Evolutionary conservation across 495 filamentous ascomycete species (phyloP), one percentile per base, ranked within the genome.

Genomic region (Penicillium manginii): DNA sequence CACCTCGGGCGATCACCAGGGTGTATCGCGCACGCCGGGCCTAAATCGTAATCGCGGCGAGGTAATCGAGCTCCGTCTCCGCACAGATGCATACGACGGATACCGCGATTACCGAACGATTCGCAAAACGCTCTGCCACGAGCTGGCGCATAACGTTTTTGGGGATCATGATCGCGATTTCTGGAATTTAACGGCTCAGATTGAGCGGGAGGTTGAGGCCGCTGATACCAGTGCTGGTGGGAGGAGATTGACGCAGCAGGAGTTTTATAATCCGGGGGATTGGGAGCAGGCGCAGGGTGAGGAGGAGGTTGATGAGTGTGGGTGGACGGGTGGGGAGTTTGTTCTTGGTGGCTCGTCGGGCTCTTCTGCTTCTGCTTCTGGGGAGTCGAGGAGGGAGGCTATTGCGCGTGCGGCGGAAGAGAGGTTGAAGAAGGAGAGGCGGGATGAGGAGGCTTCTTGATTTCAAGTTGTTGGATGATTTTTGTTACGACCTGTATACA

Each of bases 11-110:
- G 87, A 92, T 8, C 45, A 47, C 45, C 45, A 47, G 14, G 45
- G 45, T 8, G 45, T 47, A 62, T 87, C 85, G 46, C 86, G 91
- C 42, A 96, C 89, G 33, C 76, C 98, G 3, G 94, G 94, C 0
- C 74, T 97, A 32, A 98, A 98, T 67, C 79, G 92, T 12, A 97
- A 97, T 67, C 75, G 79, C 8, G 94, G 94, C 53, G 88, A 96
- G 75, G 88, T 92, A 0, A 97, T 98, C 56, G 94, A 97, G 83
- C 75, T 98, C 50, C 78, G 94, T 0, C 72, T 98, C 37, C 81
- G 94, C 14, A 97, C 94, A 6, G 94, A 98, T 73, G 91, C 90
- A 14, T 93, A 93, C 71, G 93, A 96, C 71, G 94, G 94, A 6
- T 98, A 93, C 62, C 73, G 94, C 17, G 90, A 97, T 68, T 98